Conservation (phyloP, 805 yeast genomes). For the Lipomyces yamadae region DNA sequence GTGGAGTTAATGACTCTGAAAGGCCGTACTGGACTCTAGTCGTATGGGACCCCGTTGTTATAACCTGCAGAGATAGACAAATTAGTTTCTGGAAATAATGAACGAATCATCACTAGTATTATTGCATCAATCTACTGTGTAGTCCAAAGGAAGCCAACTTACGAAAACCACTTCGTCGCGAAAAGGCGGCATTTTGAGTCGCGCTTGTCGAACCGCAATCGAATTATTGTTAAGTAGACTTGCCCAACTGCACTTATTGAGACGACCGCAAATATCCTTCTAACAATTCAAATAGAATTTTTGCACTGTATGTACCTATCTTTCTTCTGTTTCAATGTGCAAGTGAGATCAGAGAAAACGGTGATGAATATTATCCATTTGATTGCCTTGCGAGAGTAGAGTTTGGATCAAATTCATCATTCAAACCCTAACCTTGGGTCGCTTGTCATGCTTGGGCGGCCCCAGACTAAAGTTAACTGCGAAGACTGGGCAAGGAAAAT, state of each 20-base stretch:
- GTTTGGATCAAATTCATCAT: no score
- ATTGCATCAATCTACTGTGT: background rate
- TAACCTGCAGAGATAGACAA: conserved; percentile 48
- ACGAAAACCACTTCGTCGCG: conserved; percentile 50
- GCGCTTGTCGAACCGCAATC: background rate
- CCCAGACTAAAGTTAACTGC: no score
- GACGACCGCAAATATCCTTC: background rate
- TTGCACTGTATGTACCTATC: background rate
- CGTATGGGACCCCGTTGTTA: conserved; percentile 77
- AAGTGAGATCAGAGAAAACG: no score
- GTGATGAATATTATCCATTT: no score
- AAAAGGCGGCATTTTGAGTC: conserved; percentile 43
- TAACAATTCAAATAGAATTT: background rate
- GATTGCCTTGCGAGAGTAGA: no score
- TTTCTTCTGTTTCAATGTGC: background rate
- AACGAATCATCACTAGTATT: background rate
- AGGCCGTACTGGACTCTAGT: conserved; percentile 83
- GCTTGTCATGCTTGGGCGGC: no score
- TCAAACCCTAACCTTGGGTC: no score
- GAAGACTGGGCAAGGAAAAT: no score
- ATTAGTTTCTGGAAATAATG: background rate
- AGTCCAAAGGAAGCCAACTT: conserved; percentile 18
- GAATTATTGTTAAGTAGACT: background rate
- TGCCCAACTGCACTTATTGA: background rate
- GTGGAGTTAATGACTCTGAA: conserved; percentile 72